Evolutionary conservation across 2,329 filamentous ascomycete genomes (phyloP).

Genomic region (Neofusicoccum cordaticola): DNA sequence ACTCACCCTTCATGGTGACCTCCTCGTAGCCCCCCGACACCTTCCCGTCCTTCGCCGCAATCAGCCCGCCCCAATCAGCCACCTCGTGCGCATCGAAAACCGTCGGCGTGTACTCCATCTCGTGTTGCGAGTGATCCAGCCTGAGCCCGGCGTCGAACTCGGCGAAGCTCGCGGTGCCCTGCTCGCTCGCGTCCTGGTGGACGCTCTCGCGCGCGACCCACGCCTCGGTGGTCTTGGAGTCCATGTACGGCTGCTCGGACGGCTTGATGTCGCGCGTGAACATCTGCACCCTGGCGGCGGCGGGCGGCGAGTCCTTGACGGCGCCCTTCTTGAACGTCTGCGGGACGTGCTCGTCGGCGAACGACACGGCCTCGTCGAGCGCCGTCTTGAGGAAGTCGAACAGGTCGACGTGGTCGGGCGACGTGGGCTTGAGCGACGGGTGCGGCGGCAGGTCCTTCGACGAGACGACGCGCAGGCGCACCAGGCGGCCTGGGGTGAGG

Average conservation of each 20-base stretch:
- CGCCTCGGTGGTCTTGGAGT: constrained; percentile 44
- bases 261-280: constrained; percentile 51
- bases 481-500: constrained; percentile 15
- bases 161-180: constrained; percentile 58
- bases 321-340: constrained; percentile 52
- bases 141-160: constrained; percentile 64
- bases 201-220: constrained; percentile 65
- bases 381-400: constrained; percentile 52
- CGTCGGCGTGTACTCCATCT: constrained; percentile 58
- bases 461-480: constrained; percentile 32
- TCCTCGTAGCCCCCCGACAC: constrained; percentile 27
- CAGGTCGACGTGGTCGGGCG: constrained; percentile 52
- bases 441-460: constrained; percentile 34
- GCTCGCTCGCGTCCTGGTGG: constrained; percentile 53
- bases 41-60: constrained; percentile 22
- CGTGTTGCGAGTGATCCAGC: constrained; percentile 55
- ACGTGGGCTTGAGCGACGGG: constrained; percentile 27
- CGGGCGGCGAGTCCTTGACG: constrained; percentile 2
- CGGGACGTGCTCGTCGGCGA: constrained; percentile 56
- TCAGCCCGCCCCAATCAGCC: constrained; percentile 35
- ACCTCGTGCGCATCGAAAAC: constrained; percentile 50
- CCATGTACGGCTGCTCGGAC: constrained; percentile 36
- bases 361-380: constrained; percentile 58
- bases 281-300: constrained; percentile 51
- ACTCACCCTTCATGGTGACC: constrained; percentile 39